phyloP scores from a whole-genome alignment of 1,139 yeast species.

The Casaregolazyma suthepensis region DNA sequence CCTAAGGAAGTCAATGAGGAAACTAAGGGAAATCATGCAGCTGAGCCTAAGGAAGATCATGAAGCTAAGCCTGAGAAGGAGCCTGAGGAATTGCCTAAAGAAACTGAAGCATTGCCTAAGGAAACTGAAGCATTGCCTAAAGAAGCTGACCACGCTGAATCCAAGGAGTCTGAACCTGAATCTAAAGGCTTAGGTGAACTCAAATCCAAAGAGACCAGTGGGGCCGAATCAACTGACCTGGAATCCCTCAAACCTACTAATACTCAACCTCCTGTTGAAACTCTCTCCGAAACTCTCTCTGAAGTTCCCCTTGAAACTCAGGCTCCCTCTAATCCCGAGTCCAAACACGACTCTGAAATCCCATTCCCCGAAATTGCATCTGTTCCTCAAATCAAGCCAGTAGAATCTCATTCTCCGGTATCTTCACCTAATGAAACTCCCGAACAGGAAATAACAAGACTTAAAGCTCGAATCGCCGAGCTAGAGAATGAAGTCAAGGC shows the following conservation, averaged over 20 bases:
- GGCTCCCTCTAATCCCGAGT: not conserved
- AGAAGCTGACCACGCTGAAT: slow-evolving; percentile 7
- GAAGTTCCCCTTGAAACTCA: too few species aligned
- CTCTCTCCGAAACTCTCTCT: not conserved
- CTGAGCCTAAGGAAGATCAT: slow-evolving; percentile 2
- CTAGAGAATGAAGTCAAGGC: slow-evolving; percentile 13
- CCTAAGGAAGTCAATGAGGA: slow-evolving; percentile 9
- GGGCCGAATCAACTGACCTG: not conserved
- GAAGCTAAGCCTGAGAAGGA: slow-evolving; percentile 13
- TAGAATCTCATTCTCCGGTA: not conserved
- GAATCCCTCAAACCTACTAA: not conserved
- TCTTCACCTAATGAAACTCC: not conserved
- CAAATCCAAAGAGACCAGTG: not conserved
- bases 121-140: slow-evolving; percentile 2
- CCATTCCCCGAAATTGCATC: slow-evolving; percentile 6
- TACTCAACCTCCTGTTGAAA: not conserved
- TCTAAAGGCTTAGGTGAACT: not conserved
- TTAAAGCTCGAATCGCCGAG: slow-evolving; percentile 8
- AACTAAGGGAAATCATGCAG: slow-evolving; percentile 7
- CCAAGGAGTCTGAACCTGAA: not conserved
- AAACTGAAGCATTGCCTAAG: slow-evolving; percentile 9
- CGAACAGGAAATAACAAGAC: slow-evolving; percentile 7
- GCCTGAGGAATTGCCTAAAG: slow-evolving; percentile 13
- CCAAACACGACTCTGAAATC: not conserved
- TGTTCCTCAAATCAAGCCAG: not conserved